Evolutionary conservation across 192 early-diverging fungal species (phyloP).

Genomic region (Linnemannia zychae): DNA sequence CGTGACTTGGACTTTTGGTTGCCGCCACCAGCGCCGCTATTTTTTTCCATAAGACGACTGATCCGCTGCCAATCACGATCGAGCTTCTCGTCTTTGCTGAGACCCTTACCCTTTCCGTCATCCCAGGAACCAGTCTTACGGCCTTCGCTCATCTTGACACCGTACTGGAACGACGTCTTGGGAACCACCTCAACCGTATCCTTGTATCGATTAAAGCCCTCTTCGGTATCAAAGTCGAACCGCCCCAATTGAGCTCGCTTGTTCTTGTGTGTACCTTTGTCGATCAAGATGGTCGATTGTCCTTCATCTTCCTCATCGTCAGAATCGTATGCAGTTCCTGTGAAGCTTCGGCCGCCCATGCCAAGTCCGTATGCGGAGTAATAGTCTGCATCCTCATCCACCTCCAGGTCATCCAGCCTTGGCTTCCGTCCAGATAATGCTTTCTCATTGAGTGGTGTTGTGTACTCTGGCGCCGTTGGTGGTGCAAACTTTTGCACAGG

Average conservation of each 20-base stretch:
- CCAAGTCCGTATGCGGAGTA: conserved; percentile 68
- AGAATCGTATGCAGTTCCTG: conserved; percentile 68
- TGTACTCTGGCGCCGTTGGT: conserved; percentile 3
- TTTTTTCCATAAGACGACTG: conserved; percentile 48
- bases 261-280: conserved; percentile 78
- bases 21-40: conserved; percentile 23
- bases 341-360: conserved; percentile 48
- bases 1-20: conserved; percentile 35
- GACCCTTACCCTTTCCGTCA: conserved; percentile 41
- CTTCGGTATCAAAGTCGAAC: conserved; percentile 86
- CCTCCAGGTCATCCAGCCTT: conserved; percentile 27
- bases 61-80: conserved; percentile 52
- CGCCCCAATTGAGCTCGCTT: conserved; percentile 77
- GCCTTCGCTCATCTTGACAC: conserved; percentile 78
- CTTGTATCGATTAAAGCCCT: conserved; percentile 81
- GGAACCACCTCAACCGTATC: conserved; percentile 78
- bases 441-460: conserved; percentile 32
- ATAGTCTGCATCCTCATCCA: conserved; percentile 62
- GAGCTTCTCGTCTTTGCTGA: conserved; percentile 45
- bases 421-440: conserved; percentile 29
- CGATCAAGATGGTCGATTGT: conserved; percentile 66
- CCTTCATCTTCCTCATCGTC: conserved; percentile 59
- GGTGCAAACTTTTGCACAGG: background rate
- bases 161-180: conserved; percentile 83
- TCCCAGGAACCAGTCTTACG: conserved; percentile 66